phyloP scores from a whole-genome alignment of 1,139 yeast species.

The Scheffersomyces insectosa region DNA sequence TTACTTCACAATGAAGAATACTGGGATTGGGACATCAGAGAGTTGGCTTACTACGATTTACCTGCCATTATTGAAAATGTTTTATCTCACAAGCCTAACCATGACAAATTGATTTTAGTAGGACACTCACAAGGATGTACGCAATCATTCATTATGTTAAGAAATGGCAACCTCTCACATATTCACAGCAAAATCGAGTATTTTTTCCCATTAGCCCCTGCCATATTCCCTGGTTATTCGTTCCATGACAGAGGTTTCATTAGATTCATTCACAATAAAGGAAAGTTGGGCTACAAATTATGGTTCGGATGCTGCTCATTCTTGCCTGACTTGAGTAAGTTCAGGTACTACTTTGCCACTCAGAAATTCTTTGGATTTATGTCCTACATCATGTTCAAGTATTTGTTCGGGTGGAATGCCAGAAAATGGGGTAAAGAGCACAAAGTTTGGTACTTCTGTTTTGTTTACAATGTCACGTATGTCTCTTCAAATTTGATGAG shows the following conservation, averaged over 20 bases:
- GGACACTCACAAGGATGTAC: slow-evolving; percentile 96
- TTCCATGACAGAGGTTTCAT: slow-evolving; percentile 59
- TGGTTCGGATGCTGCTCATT: slow-evolving; percentile 65
- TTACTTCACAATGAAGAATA: slow-evolving; percentile 49
- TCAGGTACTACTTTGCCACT: slow-evolving; percentile 47
- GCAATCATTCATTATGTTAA: slow-evolving; percentile 66
- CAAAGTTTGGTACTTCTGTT: slow-evolving; percentile 66
- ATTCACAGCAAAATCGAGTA: slow-evolving; percentile 55
- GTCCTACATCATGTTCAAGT: slow-evolving; percentile 80
- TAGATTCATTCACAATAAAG: slow-evolving; percentile 51
- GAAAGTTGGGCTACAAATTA: slow-evolving; percentile 36
- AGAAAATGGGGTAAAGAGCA: slow-evolving; percentile 64
- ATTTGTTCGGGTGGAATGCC: slow-evolving; percentile 84
- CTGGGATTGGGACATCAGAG: slow-evolving; percentile 88
- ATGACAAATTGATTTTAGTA: slow-evolving; percentile 56
- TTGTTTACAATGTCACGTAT: slow-evolving; percentile 82
- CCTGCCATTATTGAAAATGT: slow-evolving; percentile 71
- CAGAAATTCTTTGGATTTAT: slow-evolving; percentile 55
- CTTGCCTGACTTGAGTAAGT: slow-evolving; percentile 56
- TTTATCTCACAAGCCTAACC: slow-evolving; percentile 39
- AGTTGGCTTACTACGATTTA: slow-evolving; percentile 76
- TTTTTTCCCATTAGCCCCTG: slow-evolving; percentile 85
- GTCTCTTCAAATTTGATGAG: slow-evolving; percentile 79
- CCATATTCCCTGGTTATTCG: slow-evolving; percentile 80
- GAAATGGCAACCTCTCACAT: slow-evolving; percentile 30